Conservation (phyloP, 257 asterid species). For the Lycium barbarum region DNA sequence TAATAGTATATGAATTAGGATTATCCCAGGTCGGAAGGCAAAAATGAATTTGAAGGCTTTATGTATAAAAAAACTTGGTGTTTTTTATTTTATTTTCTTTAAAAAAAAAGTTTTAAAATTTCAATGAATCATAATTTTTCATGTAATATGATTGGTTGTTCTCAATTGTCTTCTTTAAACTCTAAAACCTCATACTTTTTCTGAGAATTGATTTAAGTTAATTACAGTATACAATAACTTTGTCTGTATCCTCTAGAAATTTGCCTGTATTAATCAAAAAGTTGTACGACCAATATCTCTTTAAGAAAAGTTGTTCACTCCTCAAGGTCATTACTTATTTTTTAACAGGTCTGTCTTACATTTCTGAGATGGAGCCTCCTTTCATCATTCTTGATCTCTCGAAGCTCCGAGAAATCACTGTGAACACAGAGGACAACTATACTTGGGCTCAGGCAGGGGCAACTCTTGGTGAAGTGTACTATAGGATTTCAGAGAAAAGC, state of each 20-base stretch:
- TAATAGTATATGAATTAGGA: not conserved
- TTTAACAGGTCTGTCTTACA: conserved; percentile 38
- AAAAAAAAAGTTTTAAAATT: no score
- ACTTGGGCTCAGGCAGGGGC: conserved; percentile 49
- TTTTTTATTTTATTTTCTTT: no score
- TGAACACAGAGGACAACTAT: conserved; percentile 38
- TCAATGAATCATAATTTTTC: not conserved
- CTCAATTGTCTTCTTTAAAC: not conserved
- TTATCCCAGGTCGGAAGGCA: not conserved
- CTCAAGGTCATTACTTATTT: not conserved
- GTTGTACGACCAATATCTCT: no score
- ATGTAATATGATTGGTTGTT: not conserved
- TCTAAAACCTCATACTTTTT: not conserved
- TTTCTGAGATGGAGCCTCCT: conserved; percentile 28
- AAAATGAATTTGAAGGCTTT: not conserved
- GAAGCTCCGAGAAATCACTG: conserved; percentile 38
- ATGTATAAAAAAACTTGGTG: not conserved
- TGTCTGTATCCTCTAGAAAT: no score
- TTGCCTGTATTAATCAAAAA: no score
- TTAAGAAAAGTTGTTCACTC: not conserved
- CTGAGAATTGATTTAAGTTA: no score
- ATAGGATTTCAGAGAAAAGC: conserved; percentile 40
- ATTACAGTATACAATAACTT: no score
- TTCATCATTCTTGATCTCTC: conserved; percentile 40
- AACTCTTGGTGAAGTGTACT: conserved; percentile 41